phyloP scores from a whole-genome alignment of 768 basidiomycete species.

The Lentinula lateritia region DNA sequence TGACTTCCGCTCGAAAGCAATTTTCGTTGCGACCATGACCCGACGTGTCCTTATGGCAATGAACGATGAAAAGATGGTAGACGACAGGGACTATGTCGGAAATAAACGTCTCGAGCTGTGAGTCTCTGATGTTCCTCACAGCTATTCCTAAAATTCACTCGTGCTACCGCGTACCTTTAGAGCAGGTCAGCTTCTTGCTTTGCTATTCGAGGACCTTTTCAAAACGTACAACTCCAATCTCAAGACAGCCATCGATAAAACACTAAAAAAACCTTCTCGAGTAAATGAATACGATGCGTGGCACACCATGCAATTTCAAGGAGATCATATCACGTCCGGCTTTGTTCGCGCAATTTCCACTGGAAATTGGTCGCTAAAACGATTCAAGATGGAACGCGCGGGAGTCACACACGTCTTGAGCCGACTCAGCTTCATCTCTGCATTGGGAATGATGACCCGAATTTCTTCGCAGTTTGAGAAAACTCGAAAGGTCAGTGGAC shows the following conservation, averaged over 20 bases:
- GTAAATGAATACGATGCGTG: slow-evolving; percentile 93
- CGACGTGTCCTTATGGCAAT: slow-evolving; percentile 94
- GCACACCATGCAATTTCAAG: slow-evolving; percentile 92
- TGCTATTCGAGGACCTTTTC: slow-evolving; percentile 97
- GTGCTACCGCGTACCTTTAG: slow-evolving; percentile 31
- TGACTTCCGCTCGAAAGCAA: slow-evolving; percentile 90
- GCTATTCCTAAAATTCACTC: slow-evolving; percentile 4
- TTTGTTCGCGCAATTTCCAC: slow-evolving; percentile 98
- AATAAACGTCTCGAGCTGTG: slow-evolving; percentile 98
- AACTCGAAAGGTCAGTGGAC: slow-evolving; percentile 97
- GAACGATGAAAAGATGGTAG: slow-evolving; percentile 94
- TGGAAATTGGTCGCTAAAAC: slow-evolving; percentile 97
- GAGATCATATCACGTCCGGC: slow-evolving; percentile 93
- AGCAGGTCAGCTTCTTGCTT: slow-evolving; percentile 90
- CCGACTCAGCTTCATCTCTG: slow-evolving; percentile 92
- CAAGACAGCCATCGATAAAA: slow-evolving; percentile 93
- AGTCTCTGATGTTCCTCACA: slow-evolving; percentile 23
- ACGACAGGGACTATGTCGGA: slow-evolving; percentile 98
- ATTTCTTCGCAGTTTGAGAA: slow-evolving; percentile 99
- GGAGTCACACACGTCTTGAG: slow-evolving; percentile 98
- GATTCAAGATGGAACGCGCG: slow-evolving; percentile 99
- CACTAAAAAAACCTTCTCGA: slow-evolving; percentile 91
- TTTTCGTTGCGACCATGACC: slow-evolving; percentile 98
- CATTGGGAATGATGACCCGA: slow-evolving; percentile 99
- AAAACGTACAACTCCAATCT: slow-evolving; percentile 97